Percentiles rank a stretch among this genome's conserved stretches.
phyloP scores from a whole-genome alignment of 768 basidiomycete species.

The Hygrophorus pudorinus region DNA sequence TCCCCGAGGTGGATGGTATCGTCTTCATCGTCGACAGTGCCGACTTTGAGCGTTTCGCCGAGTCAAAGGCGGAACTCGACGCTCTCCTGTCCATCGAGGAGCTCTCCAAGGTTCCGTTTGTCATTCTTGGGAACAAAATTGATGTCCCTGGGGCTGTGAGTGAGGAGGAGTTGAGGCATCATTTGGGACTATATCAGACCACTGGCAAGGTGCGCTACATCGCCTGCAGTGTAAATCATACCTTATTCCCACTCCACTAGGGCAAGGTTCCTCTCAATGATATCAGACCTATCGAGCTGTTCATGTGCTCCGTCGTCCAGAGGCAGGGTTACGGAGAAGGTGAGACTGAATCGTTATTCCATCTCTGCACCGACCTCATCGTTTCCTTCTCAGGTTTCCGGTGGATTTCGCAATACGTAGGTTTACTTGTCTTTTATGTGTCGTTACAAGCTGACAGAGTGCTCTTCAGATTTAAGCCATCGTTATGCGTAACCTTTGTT shows the following conservation, averaged over 20 bases:
- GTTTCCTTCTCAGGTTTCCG: conserved; percentile 59
- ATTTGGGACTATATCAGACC: conserved; percentile 95
- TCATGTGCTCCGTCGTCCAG: conserved; percentile 99
- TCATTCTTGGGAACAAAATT: conserved; percentile 98
- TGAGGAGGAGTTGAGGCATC: conserved; percentile 94
- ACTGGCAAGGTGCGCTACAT: conserved; percentile 77
- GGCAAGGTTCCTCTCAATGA: conserved; percentile 96
- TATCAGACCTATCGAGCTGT: conserved; percentile 96
- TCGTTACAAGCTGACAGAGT: neutral
- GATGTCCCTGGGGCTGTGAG: conserved; percentile 96
- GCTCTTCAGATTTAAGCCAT: conserved; percentile 26
- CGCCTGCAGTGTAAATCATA: conserved; percentile 6
- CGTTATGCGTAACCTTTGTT: neutral
- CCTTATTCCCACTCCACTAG: conserved; percentile 27
- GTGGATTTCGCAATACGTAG: conserved; percentile 95
- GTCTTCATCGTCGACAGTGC: conserved; percentile 97
- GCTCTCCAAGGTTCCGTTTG: conserved; percentile 93
- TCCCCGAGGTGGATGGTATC: conserved; percentile 98
- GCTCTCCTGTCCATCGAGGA: conserved; percentile 93
- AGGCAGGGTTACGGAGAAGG: conserved; percentile 98
- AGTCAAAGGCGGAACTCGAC: conserved; percentile 96
- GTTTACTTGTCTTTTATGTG: conserved; percentile 18
- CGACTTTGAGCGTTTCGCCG: conserved; percentile 92
- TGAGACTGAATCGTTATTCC: conserved; percentile 18
- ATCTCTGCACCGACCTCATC: conserved; percentile 1